Base-by-base conservation (phyloP, 805 yeast species). In the Vanderwaltozyma verrucispora region DNA sequence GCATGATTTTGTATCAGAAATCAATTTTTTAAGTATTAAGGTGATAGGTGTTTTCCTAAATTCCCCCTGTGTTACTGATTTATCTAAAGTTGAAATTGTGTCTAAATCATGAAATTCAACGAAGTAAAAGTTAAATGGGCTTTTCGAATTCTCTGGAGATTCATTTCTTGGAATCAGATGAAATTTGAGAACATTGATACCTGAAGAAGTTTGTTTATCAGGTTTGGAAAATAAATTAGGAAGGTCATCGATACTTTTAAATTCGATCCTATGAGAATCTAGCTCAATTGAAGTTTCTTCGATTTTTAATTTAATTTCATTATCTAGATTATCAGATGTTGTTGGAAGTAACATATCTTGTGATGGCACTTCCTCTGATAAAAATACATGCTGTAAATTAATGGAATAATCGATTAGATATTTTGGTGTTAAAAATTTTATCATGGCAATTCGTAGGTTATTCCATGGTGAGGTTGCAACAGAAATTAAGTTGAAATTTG, bases 1-100 rank as follows among this genome's bases (percentile, higher is more conserved):
- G 27, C 65, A 51, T 21, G 64, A 49, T 40, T 65, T 66, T 24
- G 69, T 61, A 29, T 60, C 54, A 10, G 50, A 43, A 20, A 62
- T 44, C 15, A 63, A 30, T 23, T 52, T 50, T 31, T 48, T 50
- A n/a, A 55, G 42, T 24, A 56, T 46, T 26, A 48, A 37, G 12
- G 51, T 44, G n/a, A 55, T 45, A n/a, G 56, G 55, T 13, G 50
- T 45, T 8, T 41, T 39, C 13, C 40, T 20, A 16, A 35, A 33
- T 17, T 45, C 38, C 19, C 32, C 31, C 11, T 41, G 37, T 5
- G 36, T 36, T 13, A 41, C 28, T 16, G 40, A 30, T 20, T 38
- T 32, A 11, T 40, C 37, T 23, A 53, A 37, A 3, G 37, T 32
- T 8, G 34, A 27, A 23, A 51, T 39, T 4, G 50, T 43, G n/a